Evolutionary conservation across 2,329 filamentous ascomycete genomes (phyloP).

Genomic region (Aspergillus brunneoviolaceus): DNA sequence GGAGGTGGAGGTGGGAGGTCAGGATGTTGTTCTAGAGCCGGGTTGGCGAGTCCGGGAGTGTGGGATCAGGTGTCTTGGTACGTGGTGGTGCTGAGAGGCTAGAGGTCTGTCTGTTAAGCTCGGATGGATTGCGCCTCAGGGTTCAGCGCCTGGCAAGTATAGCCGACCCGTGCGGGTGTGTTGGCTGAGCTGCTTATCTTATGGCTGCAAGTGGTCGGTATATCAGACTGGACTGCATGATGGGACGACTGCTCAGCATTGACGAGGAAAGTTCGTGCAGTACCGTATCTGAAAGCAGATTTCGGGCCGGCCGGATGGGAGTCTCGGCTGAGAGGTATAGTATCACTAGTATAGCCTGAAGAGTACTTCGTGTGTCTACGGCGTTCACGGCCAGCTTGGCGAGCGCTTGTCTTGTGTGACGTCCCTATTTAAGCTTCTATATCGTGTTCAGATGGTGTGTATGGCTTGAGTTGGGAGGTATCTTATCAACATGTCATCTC

Average conservation of each 20-base stretch:
- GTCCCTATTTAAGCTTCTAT: not conserved
- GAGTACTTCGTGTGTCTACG: not conserved
- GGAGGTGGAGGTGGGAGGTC: not conserved
- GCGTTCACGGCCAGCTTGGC: not conserved
- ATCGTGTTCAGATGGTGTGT: too few species aligned
- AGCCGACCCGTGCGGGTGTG: not conserved
- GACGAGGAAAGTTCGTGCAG: not conserved
- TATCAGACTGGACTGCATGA: not conserved
- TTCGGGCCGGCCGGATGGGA: too few species aligned
- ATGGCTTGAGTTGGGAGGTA: too few species aligned
- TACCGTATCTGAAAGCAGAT: too few species aligned
- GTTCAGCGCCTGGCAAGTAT: not conserved
- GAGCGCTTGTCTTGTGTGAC: not conserved
- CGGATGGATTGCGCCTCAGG: not conserved
- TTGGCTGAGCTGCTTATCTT: not conserved
- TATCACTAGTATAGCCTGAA: too few species aligned
- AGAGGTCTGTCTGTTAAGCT: too few species aligned
- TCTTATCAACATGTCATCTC: too few species aligned
- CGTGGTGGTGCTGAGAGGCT: too few species aligned
- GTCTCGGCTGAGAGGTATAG: too few species aligned
- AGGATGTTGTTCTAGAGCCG: not conserved
- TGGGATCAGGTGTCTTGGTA: too few species aligned
- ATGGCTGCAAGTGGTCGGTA: not conserved
- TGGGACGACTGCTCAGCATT: not conserved
- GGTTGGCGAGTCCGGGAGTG: too few species aligned